phyloP scores from a whole-genome alignment of 176 grass and related monocot genomes.

The Eleusine indica region DNA sequence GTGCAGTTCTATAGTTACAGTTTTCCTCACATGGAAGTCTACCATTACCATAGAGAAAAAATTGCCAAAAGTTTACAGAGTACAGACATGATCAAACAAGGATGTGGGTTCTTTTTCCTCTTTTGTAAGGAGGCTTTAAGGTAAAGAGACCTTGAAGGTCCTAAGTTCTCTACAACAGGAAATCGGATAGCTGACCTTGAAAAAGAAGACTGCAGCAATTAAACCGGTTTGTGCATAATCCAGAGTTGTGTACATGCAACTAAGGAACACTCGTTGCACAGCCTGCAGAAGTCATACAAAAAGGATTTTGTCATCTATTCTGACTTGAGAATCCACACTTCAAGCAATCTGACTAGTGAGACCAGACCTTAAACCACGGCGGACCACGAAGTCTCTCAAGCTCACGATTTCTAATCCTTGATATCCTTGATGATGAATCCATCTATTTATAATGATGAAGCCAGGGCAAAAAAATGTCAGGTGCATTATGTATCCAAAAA shows the following conservation, averaged over 20 bases:
- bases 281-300: constrained; percentile 58
- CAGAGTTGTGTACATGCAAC: constrained; percentile 73
- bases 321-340: constrained; percentile 5
- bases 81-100: not conserved
- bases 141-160: not conserved
- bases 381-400: constrained; percentile 83
- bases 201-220: constrained; percentile 99
- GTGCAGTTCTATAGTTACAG: not conserved
- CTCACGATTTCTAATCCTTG: constrained; percentile 94
- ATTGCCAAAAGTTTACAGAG: not conserved
- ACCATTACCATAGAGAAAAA: not conserved
- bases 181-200: constrained; percentile 70
- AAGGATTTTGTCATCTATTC: constrained; percentile 14
- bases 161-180: constrained; percentile 9
- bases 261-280: constrained; percentile 76
- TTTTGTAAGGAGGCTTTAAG: constrained; percentile 24
- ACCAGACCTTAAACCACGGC: constrained; percentile 81
- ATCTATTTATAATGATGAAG: constrained; percentile 65
- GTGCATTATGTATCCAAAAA: constrained; percentile 6
- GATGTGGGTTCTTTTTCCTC: not conserved
- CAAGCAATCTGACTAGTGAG: constrained; percentile 20
- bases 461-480: constrained; percentile 31
- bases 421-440: constrained; percentile 97
- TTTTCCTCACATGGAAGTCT: constrained; percentile 14
- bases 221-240: constrained; percentile 98